Conservation (phyloP, 2,329 filamentous ascomycete species). For the Neonectria sp. region DNA sequence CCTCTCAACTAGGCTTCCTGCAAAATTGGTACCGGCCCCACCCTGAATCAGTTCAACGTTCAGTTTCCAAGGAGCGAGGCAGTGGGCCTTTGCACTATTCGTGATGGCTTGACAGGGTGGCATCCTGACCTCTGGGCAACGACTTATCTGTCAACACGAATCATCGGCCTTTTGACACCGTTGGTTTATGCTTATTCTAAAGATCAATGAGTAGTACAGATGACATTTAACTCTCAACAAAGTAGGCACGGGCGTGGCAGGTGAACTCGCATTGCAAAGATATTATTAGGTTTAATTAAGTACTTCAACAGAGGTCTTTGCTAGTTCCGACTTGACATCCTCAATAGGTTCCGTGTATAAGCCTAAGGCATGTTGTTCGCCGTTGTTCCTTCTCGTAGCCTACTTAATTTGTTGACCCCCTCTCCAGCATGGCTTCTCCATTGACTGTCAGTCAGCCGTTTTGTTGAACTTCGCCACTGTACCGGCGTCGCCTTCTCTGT, state of each 20-base stretch:
- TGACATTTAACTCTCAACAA: no score
- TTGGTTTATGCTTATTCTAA: no score
- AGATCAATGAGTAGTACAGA: no score
- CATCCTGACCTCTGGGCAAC: not conserved
- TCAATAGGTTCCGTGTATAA: not conserved
- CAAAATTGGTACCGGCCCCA: no score
- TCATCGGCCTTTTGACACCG: not conserved
- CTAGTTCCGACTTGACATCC: not conserved
- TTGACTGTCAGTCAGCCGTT: not conserved
- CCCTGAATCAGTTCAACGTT: not conserved
- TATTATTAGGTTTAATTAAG: not conserved
- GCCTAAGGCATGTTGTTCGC: not conserved
- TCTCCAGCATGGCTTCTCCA: not conserved
- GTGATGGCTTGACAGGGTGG: not conserved
- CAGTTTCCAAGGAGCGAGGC: not conserved
- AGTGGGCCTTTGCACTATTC: not conserved
- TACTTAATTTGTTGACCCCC: not conserved
- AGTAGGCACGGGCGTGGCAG: no score
- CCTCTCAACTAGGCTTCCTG: no score
- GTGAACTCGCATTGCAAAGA: no score
- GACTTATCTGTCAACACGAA: not conserved
- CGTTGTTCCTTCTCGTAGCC: no score
- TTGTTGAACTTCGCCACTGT: not conserved
- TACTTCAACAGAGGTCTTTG: not conserved
- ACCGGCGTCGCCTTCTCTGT: not conserved